Conservation (phyloP, 192 early-diverging fungal genomes). For the Podila clonocystis region DNA sequence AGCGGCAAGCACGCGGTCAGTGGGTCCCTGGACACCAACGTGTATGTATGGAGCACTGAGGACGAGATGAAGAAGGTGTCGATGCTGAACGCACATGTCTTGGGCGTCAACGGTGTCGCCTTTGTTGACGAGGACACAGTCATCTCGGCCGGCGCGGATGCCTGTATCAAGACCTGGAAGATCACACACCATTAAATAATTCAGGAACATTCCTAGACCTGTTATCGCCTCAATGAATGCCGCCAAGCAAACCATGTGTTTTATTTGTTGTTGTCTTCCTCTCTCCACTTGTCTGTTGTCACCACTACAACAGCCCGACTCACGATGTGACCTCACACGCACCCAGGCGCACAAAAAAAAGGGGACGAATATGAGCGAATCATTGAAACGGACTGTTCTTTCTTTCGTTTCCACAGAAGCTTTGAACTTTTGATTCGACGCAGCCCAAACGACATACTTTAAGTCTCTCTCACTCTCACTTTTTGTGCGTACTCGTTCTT, state of each 20-base stretch:
- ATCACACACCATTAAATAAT: constrained; percentile 27
- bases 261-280: background rate
- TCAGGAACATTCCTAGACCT: background rate
- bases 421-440: no score
- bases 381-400: background rate
- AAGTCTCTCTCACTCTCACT: no score
- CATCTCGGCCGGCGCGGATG: constrained; percentile 85
- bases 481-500: background rate
- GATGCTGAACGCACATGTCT: constrained; percentile 84
- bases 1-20: constrained; percentile 80
- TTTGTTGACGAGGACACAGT: constrained; percentile 77
- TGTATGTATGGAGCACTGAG: constrained; percentile 90
- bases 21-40: constrained; percentile 87
- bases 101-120: constrained; percentile 75
- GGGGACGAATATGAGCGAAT: no score
- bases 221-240: background rate
- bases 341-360: background rate
- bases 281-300: background rate
- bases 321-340: background rate
- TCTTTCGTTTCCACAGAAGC: background rate
- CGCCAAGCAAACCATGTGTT: constrained; percentile 9
- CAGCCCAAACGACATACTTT: no score
- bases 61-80: constrained; percentile 79
- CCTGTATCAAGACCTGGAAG: constrained; percentile 79
- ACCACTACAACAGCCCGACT: no score